These are phyloP conservation scores for Penicillium samsonianum DNA, from an alignment of 495 filamentous ascomycete species.

Conservation along the genomic window DNA sequence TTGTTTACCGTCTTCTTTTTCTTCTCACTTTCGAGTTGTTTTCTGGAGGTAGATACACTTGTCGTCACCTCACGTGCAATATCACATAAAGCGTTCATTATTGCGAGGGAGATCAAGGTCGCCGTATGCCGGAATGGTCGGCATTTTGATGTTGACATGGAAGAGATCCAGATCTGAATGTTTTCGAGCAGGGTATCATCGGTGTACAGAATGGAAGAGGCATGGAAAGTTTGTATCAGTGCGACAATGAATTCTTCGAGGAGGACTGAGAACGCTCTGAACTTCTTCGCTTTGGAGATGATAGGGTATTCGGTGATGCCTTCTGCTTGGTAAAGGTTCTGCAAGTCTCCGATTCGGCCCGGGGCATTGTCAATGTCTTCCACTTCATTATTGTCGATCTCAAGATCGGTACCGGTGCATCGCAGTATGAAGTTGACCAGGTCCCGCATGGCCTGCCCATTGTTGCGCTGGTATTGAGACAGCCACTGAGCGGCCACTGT, in stretches of 20 bases:
- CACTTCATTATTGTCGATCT: conserved; percentile 75
- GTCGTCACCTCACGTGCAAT: conserved; percentile 64
- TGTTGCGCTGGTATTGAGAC: conserved; percentile 66
- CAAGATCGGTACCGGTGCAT: conserved; percentile 74
- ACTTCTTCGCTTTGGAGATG: conserved; percentile 72
- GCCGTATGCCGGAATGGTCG: conserved; percentile 93
- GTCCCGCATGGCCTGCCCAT: conserved; percentile 69
- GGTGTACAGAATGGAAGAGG: conserved; percentile 71
- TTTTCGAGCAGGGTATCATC: conserved; percentile 78
- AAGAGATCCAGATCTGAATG: conserved; percentile 78
- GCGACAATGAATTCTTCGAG: conserved; percentile 77
- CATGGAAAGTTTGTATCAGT: conserved; percentile 71
- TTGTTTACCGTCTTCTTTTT: conserved; percentile 79
- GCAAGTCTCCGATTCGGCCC: conserved; percentile 69
- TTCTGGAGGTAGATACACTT: conserved; percentile 69
- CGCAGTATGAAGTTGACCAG: conserved; percentile 87
- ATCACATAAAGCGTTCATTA: conserved; percentile 68
- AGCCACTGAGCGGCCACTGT: conserved; percentile 83
- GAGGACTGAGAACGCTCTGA: conserved; percentile 69
- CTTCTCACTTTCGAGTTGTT: conserved; percentile 78
- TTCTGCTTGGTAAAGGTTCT: conserved; percentile 76
- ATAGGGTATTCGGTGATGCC: conserved; percentile 90
- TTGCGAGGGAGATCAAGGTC: conserved; percentile 74
- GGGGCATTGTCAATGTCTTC: conserved; percentile 80
- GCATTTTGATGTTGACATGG: conserved; percentile 78